Percentiles rank a stretch among this genome's conserved stretches.
These are phyloP conservation scores for Malassezia brasiliensis DNA, from an alignment of 1,284 basidiomycete species.

Conservation along the genomic window DNA sequence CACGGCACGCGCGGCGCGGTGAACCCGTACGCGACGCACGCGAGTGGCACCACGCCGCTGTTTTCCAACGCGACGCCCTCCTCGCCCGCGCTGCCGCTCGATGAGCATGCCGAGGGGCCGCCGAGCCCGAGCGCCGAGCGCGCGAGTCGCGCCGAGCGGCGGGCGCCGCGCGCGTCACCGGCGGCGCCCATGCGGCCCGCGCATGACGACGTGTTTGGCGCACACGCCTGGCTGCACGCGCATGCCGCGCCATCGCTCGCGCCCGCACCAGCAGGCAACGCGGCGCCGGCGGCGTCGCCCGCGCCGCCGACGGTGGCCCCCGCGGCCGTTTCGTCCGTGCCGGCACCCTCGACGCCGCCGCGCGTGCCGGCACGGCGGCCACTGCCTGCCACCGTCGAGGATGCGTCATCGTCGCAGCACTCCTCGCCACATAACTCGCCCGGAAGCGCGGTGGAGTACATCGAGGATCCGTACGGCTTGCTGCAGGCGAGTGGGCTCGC, in stretches of 20 bases:
- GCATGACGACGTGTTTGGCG: background rate
- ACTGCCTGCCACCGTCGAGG: slow-evolving; percentile 42
- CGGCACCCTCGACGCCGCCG: too few relatives aligned
- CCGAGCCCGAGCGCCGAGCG: slow-evolving; percentile 15
- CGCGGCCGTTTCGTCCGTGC: too few relatives aligned
- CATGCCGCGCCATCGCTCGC: background rate
- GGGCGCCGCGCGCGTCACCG: background rate
- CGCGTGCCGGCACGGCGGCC: slow-evolving; percentile 18
- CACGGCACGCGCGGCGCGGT: slow-evolving; percentile 27
- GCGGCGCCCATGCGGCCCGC: background rate
- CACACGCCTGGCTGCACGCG: background rate
- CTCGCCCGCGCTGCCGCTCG: background rate
- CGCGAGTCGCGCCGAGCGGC: background rate
- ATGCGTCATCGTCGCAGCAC: slow-evolving; percentile 27
- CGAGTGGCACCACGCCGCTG: too few relatives aligned
- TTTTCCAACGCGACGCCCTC: background rate
- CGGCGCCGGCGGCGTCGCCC: too few relatives aligned
- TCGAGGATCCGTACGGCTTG: slow-evolving; percentile 45
- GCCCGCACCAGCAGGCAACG: background rate
- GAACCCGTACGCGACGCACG: slow-evolving; percentile 39
- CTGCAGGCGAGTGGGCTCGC: slow-evolving; percentile 36
- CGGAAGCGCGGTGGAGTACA: slow-evolving; percentile 29
- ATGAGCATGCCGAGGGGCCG: slow-evolving; percentile 11
- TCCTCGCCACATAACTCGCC: slow-evolving; percentile 20
- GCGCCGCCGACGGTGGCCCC: too few relatives aligned